Base-by-base conservation (phyloP, 139 green algal genomes). In the Micromonas pusilla region DNA sequence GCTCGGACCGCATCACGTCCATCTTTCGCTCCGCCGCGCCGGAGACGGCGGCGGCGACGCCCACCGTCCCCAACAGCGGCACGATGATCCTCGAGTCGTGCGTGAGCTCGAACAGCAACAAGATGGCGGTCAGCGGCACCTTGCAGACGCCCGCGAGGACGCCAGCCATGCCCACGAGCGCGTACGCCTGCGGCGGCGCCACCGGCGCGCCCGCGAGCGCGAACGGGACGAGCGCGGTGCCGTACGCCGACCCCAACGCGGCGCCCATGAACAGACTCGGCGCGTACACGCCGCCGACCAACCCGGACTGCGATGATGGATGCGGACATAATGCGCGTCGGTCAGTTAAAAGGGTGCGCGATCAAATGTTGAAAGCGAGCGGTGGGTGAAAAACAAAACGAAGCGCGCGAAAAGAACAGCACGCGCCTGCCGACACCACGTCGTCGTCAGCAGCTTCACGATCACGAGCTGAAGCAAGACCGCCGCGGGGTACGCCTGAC, bases 231-330 rank as follows among this genome's bases (percentile, higher is more conserved):
- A 82, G 73, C 31, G 80, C 30, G 19, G 32, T 33, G 30, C 78
- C 83, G n/a, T 79, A 84, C 6, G 60, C 72, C 13, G 78, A 63
- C 1, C 87, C 60, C 52, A 90, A 23, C 80, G 86, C 67, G 81
- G 87, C 86, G 45, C 92, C 94, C 38, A 98, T 92, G 82, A 98
- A 97, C 39, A 98, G 91, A 3, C 89, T 94, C 2, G 94, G 94
- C 26, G 94, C 93, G 78, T 97, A 98, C 16, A 97, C 82, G 19
- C 94, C 94, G 2, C 94, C 94, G 63, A 97, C 90, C 19, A 96
- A 83, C 3, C 92, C 91, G 1, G 81, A 88, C 25, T n/a, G n/a
- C n/a, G n/a, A n/a, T n/a, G n/a, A n/a, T n/a, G n/a, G n/a, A n/a
- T n/a, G n/a, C n/a, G n/a, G n/a, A n/a, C n/a, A n/a, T n/a, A n/a